A percentile compares a stretch with the other conserved stretches of the same genome.
phyloP scores from a whole-genome alignment of 1,284 basidiomycete species.

The Tilletia walkeri region DNA sequence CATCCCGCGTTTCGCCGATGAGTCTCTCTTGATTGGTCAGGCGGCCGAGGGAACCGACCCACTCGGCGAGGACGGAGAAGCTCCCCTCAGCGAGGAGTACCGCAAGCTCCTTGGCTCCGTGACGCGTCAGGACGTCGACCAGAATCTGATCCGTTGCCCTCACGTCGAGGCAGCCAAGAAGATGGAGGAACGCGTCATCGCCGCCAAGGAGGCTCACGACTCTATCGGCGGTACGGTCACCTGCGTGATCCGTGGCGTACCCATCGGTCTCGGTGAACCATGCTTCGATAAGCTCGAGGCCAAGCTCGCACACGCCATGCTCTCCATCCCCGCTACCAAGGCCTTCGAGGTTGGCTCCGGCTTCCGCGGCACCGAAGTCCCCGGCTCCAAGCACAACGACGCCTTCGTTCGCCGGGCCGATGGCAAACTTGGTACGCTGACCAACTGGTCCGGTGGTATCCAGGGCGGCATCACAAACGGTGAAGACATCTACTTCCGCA shows the following conservation, averaged over 20 bases:
- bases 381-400: conserved; percentile 92
- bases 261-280: conserved; percentile 90
- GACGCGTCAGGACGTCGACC: conserved; percentile 84
- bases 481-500: conserved; percentile 93
- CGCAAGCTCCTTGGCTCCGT: conserved; percentile 74
- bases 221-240: conserved; percentile 97
- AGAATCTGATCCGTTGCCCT: conserved; percentile 83
- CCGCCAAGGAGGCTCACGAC: conserved; percentile 84
- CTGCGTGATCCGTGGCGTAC: conserved; percentile 87
- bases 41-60: not conserved
- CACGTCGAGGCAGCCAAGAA: conserved; percentile 79
- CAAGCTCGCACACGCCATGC: conserved; percentile 92
- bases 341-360: conserved; percentile 97
- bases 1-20: conserved; percentile 60
- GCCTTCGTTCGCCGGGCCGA: conserved; percentile 71
- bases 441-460: conserved; percentile 96
- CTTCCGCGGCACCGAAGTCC: conserved; percentile 91
- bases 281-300: conserved; percentile 99
- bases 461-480: conserved; percentile 98
- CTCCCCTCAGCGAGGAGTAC: conserved; percentile 80
- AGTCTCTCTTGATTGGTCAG: conserved; percentile 25
- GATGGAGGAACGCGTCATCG: conserved; percentile 90
- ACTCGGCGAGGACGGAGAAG: conserved; percentile 68
- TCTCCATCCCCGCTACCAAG: conserved; percentile 97
- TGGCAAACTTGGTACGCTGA: conserved; percentile 75